Evolutionary conservation across 495 filamentous ascomycete genomes (phyloP), one percentile per base, ranked within the genome.

Genomic region (Lasiosphaeria miniovina): DNA sequence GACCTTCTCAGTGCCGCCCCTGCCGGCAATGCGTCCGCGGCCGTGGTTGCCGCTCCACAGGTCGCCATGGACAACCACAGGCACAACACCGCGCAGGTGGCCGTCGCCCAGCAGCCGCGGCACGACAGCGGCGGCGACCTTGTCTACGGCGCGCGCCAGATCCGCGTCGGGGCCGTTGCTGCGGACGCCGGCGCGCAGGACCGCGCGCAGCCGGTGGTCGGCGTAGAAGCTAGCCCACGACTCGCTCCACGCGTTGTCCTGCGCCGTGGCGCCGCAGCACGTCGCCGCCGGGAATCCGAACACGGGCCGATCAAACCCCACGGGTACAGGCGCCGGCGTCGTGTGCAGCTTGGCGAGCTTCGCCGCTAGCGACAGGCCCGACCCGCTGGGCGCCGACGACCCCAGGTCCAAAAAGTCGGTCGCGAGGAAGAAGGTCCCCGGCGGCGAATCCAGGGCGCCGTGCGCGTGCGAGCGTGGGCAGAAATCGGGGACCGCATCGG

Each of bases 21-120:
- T 57, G 1, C 65, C 84, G 0, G 77, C 82, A 62, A 93, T 87
- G 50, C 73, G 74, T 1, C 88, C 91, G 5, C 78, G 64, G n/a
- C 84, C 85, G 32, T 85, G 82, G 71, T 98, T 98, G 2, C 93
- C 93, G 66, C 84, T 87, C 93, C 93, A 98, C 43, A 96, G 65
- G 77, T 96, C 93, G 24, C 24, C 24, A 24, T 24, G 24, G 24
- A 24, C 24, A 24, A 24, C 24, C 24, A 24, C 24, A 1, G 24
- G 24, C 24, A 64, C 64, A 31, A 84, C 82, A 52, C 78, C 82
- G 46, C 84, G 84, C 43, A 95, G 65, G 73, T 88, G 84, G 0
- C 68, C 79, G 51, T 88, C 85, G 3, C 84, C 83, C 35, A 98
- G 73, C 31, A 98, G 68, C 12, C 86, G 65, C 3, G 90, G 91